A percentile compares a stretch with the other conserved stretches of the same genome.
Evolutionary conservation across 768 basidiomycete genomes (phyloP).

Genomic region (Amanita exitialis): DNA sequence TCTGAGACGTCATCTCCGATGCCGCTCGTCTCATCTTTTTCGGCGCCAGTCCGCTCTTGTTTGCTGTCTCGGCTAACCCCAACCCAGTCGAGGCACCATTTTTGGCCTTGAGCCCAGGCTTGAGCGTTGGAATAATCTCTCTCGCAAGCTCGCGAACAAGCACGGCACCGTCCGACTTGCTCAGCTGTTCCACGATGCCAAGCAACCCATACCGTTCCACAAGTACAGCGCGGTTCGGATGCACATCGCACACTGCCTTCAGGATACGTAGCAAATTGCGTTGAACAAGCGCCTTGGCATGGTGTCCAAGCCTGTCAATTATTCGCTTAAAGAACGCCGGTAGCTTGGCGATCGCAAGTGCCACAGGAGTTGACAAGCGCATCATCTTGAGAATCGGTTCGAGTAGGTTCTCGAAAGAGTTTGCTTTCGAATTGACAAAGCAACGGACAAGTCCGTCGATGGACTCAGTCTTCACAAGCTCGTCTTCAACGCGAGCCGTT

Average conservation of each 20-base stretch:
- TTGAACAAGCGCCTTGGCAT: conserved; percentile 78
- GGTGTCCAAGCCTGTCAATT: conserved; percentile 65
- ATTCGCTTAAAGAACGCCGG: conserved; percentile 82
- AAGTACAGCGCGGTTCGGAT: conserved; percentile 74
- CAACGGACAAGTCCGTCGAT: conserved; percentile 64
- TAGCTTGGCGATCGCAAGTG: conserved; percentile 67
- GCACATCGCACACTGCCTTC: conserved; percentile 78
- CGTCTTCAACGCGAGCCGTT: conserved; percentile 87
- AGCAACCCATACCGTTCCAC: conserved; percentile 78
- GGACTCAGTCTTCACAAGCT: conserved; percentile 56
- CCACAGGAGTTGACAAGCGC: conserved; percentile 64
- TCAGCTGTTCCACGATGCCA: conserved; percentile 72
- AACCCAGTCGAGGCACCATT: not conserved
- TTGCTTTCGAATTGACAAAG: conserved; percentile 79
- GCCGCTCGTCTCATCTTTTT: conserved; percentile 60
- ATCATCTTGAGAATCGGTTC: conserved; percentile 90
- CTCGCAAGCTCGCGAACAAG: conserved; percentile 83
- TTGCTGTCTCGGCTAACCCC: conserved; percentile 9
- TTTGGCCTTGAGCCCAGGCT: conserved; percentile 41
- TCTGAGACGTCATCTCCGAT: conserved; percentile 44
- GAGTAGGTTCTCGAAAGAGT: conserved; percentile 86
- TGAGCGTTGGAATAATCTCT: conserved; percentile 73
- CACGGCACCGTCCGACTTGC: conserved; percentile 79
- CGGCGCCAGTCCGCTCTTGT: conserved; percentile 36
- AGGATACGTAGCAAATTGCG: conserved; percentile 84